Conservation (phyloP, 306 rosid species). For the Vicia sativa region DNA sequence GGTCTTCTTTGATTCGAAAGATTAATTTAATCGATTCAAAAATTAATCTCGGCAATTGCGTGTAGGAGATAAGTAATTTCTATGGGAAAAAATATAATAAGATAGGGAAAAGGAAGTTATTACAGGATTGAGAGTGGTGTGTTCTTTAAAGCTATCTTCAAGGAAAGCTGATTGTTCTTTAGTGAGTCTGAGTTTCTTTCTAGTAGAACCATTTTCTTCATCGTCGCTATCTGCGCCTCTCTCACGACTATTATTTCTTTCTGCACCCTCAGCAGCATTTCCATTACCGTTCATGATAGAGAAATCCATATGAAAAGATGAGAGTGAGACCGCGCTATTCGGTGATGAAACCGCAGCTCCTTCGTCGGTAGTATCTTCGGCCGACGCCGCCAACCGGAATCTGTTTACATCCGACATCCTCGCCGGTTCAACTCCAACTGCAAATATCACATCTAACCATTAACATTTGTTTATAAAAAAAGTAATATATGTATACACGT, state of each 20-base stretch:
- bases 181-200: conserved; percentile 91
- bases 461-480: neutral
- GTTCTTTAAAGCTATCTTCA: conserved; percentile 92
- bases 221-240: conserved; percentile 65
- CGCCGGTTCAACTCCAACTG: conserved; percentile 56
- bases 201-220: conserved; percentile 78
- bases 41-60: too few relatives aligned
- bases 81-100: too few relatives aligned
- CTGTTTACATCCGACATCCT: conserved; percentile 63
- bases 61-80: too few relatives aligned
- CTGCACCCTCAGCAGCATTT: conserved; percentile 11
- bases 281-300: conserved; percentile 32
- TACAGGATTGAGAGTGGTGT: conserved; percentile 91
- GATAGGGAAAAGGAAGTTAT: neutral
- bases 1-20: too few relatives aligned
- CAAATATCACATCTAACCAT: neutral
- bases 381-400: conserved; percentile 26
- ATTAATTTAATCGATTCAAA: too few relatives aligned
- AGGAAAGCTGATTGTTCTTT: conserved; percentile 92
- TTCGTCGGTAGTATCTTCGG: conserved; percentile 49
- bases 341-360: conserved; percentile 73
- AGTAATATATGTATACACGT: neutral
- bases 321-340: conserved; percentile 62
- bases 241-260: conserved; percentile 47
- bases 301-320: conserved; percentile 78